Evolutionary conservation across 129 eudicot species (phyloP), one percentile per base, ranked within the genome.

Genomic region (Helichrysum umbraculigerum): DNA sequence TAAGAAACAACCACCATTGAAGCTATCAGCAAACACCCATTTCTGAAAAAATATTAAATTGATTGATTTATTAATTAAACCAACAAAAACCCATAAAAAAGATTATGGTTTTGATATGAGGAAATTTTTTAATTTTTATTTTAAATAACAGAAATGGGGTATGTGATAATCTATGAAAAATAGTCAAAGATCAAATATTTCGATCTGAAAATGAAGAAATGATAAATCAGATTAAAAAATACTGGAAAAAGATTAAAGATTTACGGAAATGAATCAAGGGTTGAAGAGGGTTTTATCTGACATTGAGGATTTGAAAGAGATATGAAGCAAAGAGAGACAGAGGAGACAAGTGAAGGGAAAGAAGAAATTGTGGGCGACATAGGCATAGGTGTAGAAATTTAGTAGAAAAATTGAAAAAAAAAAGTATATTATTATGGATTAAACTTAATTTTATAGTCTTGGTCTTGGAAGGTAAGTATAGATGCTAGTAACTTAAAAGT

Each of bases 11-110:
- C 78, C 83, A 77, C 76, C 87, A 77, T 84, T 80, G 88, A 71
- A 75, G 83, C 89, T 82, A 72, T 70, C 67, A 84, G 54, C 77
- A 72, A 77, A 86, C 42, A 11, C 85, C 83, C 89, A 75, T 83
- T 47, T 66, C 29, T 20, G 66, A 57, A 59, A 76, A 4, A 66
- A 39, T 66, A 72, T 73, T 30, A 15, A 71, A 42, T 75, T 29
- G 74, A 82, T 73, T 33, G 42, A 28, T 25, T 54, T 29, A 77
- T 68, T 39, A 52, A 70, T 71, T 12, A 68, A 77, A 72, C 74
- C 52, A 83, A 59, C 25, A n/a, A 74, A 67, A 78, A 35, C 74
- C 84, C 70, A 82, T 73, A 16, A 76, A 52, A 33, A 67, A 76
- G 71, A 66, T 58, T 35, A 54, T 73, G 77, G 78, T 57, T 73